A percentile compares a stretch with the other conserved stretches of the same genome.
phyloP scores from a whole-genome alignment of 257 asterid species.

The Przewalskia tangutica region DNA sequence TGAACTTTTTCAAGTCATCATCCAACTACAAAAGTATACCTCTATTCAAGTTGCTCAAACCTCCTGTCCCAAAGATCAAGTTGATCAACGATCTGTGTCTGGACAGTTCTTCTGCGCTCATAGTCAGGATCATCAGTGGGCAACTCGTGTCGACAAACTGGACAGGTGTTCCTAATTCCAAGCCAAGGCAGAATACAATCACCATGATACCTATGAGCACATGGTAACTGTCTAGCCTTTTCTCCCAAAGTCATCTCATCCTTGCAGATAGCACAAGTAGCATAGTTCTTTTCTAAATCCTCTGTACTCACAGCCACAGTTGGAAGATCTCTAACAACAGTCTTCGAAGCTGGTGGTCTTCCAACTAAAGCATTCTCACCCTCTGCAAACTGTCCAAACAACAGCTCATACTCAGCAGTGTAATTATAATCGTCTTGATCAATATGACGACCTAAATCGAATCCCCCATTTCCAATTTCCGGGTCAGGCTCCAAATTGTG shows the following conservation, averaged over 20 bases:
- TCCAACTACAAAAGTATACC: constrained; percentile 3
- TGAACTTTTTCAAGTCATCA: not conserved
- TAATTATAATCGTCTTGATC: constrained; percentile 23
- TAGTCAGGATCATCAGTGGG: constrained; percentile 59
- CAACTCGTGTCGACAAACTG: constrained; percentile 57
- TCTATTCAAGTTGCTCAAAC: constrained; percentile 14
- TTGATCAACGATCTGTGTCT: constrained; percentile 6
- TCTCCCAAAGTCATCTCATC: constrained; percentile 43
- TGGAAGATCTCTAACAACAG: constrained; percentile 22
- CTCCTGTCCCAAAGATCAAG: not conserved
- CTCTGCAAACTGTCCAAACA: constrained; percentile 24
- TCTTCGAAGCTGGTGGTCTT: constrained; percentile 27
- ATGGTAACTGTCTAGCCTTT: constrained; percentile 40
- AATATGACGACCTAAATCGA: constrained; percentile 5
- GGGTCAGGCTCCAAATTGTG: constrained; percentile 13
- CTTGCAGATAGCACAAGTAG: constrained; percentile 46
- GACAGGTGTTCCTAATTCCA: constrained; percentile 50
- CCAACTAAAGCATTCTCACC: constrained; percentile 15
- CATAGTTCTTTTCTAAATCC: constrained; percentile 12
- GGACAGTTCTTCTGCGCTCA: constrained; percentile 27
- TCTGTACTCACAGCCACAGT: constrained; percentile 13
- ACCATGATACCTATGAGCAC: constrained; percentile 44
- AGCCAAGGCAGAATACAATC: constrained; percentile 61
- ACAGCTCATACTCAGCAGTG: constrained; percentile 21
- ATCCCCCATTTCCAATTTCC: constrained; percentile 14